phyloP scores from a whole-genome alignment of 495 filamentous ascomycete genomes.

The Penicillium herquei region DNA sequence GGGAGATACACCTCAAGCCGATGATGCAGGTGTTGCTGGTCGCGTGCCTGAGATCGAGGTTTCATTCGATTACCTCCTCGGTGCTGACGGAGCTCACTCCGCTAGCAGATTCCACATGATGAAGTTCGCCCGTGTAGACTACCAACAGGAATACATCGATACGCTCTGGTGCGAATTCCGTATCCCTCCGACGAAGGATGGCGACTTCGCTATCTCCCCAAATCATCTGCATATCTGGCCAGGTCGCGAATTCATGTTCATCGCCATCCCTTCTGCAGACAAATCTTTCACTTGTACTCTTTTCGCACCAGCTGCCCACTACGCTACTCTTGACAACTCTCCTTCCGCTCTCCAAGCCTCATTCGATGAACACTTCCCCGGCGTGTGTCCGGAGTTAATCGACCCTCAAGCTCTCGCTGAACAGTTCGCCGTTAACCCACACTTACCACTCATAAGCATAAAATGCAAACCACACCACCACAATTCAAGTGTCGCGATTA shows the following conservation, averaged over 20 bases:
- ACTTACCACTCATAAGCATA: conserved; percentile 88
- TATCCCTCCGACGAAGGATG: conserved; percentile 58
- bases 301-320: conserved; percentile 66
- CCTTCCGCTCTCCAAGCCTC: conserved; percentile 59
- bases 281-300: conserved; percentile 94
- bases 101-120: conserved; percentile 87
- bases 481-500: conserved; percentile 70
- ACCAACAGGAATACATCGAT: conserved; percentile 94
- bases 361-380: conserved; percentile 81
- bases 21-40: conserved; percentile 28
- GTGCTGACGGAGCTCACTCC: conserved; percentile 95
- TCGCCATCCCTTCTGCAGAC: conserved; percentile 86
- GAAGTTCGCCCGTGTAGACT: conserved; percentile 86
- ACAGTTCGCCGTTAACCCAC: conserved; percentile 76
- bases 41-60: conserved; percentile 64
- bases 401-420: conserved; percentile 59
- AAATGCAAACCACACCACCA: conserved; percentile 89
- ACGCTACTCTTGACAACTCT: conserved; percentile 54
- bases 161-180: conserved; percentile 97
- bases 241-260: conserved; percentile 91
- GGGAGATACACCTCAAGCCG: conserved; percentile 30
- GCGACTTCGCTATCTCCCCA: conserved; percentile 74
- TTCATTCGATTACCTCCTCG: conserved; percentile 86
- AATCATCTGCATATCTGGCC: conserved; percentile 99
- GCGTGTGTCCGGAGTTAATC: conserved; percentile 79